Base-by-base conservation (phyloP, 2,329 filamentous ascomycete species). In the Aaosphaeria pasadenensis region DNA sequence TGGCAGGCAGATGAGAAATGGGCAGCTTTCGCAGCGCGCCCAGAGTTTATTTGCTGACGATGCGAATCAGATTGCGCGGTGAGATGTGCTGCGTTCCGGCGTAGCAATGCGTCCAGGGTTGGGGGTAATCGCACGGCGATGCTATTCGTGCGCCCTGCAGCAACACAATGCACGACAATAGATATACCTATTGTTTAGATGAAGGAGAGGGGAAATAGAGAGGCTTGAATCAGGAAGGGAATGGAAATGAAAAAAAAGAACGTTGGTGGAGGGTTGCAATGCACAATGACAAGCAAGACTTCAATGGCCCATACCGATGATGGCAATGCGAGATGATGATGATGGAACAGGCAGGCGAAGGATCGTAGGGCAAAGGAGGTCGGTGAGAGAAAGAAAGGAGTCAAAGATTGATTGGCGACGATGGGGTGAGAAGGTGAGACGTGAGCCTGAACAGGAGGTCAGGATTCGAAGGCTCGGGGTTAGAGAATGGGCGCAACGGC, bases 61-160 rank as follows among this genome's bases (percentile, higher is more conserved):
- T 24, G 39, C 7, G 7, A 17, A 40, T 9, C 7, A 17, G 11
- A 40, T 17, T 11, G 9, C 9, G 9, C 9, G 7, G 24, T 11
- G 39, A 17, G 39, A 40, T 40, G 29, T 56, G 54, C 53, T 58
- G 52, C 52, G 53, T 44, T 44, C 51, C 55, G 46, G 50, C 50
- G 50, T 50, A 58, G 52, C 48, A 48, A 32, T 44, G 9, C 9
- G 39, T 40, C 31, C 38, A 48, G 42, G 42, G 45, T 29, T 42
- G 29, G 35, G 30, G 28, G 39, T 7, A 11, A 41, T 47, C 41
- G 48, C 45, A 11, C 48, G 7, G 48, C 45, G 47, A 36, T 36
- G 33, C 33, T 36, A 36, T 36, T 36, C 33, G 33, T 36, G 17
- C 17, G 17, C 17, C 17, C 17, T 24, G 17, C 17, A 24, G 17